Evolutionary conservation across 2,329 filamentous ascomycete species (phyloP).

Genomic region (Paracoccidioides lutzii): DNA sequence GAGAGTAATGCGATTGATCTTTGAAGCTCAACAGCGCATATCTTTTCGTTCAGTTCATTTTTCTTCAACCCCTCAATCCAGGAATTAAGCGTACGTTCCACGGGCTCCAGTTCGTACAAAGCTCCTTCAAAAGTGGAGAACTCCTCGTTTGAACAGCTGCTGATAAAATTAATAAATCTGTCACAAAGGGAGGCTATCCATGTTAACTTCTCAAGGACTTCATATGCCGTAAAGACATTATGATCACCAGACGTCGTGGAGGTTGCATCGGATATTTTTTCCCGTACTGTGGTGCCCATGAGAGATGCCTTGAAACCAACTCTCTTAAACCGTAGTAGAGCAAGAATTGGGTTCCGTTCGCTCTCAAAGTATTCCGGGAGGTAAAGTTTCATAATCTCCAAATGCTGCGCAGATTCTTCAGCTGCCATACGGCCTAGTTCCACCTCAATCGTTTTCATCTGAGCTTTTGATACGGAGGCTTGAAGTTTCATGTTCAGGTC

Average conservation of each 20-base stretch:
- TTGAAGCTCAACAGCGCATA: constrained; percentile 68
- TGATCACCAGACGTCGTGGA: constrained; percentile 51
- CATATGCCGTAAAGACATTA: constrained; percentile 65
- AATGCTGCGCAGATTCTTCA: constrained; percentile 74
- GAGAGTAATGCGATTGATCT: constrained; percentile 73
- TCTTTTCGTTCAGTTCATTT: constrained; percentile 74
- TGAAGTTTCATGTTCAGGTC: constrained; percentile 93
- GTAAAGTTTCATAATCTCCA: constrained; percentile 80
- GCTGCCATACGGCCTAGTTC: constrained; percentile 78
- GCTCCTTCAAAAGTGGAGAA: constrained; percentile 70
- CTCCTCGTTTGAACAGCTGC: constrained; percentile 60
- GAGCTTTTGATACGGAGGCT: constrained; percentile 76
- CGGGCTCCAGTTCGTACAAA: constrained; percentile 75
- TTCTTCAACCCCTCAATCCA: constrained; percentile 76
- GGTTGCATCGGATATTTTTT: constrained; percentile 58
- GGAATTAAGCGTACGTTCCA: constrained; percentile 75
- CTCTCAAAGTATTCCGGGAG: constrained; percentile 69
- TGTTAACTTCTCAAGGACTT: constrained; percentile 71
- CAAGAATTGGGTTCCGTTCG: constrained; percentile 76
- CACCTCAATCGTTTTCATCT: constrained; percentile 86
- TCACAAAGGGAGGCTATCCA: constrained; percentile 75
- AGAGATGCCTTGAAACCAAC: constrained; percentile 78
- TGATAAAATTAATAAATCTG: constrained; percentile 70
- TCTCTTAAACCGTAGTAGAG: constrained; percentile 75
- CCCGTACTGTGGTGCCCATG: constrained; percentile 64